Evolutionary conservation across 2,329 filamentous ascomycete species (phyloP).

Genomic region (Pseudogymnoascus sp.): DNA sequence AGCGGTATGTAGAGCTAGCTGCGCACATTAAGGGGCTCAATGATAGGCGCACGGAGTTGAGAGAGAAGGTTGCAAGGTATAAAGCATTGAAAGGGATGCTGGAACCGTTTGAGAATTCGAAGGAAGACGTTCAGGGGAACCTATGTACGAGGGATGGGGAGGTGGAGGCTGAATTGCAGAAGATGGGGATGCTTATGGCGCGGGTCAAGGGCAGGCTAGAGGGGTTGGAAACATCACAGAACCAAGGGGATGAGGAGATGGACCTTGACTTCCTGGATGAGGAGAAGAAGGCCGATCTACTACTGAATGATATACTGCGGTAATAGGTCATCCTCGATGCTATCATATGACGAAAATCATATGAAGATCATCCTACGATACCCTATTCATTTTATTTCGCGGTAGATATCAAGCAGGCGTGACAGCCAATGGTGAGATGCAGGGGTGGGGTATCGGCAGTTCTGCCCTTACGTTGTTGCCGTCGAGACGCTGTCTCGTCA

Average conservation of each 20-base stretch:
- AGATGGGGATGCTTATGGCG: conserved; percentile 57
- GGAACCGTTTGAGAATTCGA: conserved; percentile 41
- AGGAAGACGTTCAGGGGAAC: conserved; percentile 53
- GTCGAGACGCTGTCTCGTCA: background rate
- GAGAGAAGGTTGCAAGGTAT: conserved; percentile 40
- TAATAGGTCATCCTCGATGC: background rate
- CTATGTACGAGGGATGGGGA: conserved; percentile 59
- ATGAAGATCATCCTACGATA: background rate
- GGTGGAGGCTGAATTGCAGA: conserved; percentile 59
- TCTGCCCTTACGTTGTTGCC: background rate
- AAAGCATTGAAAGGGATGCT: conserved; percentile 45
- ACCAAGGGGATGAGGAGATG: conserved; percentile 17
- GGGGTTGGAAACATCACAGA: conserved; percentile 18
- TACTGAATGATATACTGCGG: background rate
- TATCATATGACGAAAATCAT: background rate
- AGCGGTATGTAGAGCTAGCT: conserved; percentile 46
- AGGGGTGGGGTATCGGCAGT: background rate
- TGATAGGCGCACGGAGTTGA: conserved; percentile 34
- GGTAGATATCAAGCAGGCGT: background rate
- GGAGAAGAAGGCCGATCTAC: conserved; percentile 2
- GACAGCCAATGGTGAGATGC: background rate
- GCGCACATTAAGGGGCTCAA: conserved; percentile 45
- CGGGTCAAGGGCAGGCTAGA: conserved; percentile 50
- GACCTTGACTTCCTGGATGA: conserved; percentile 18
- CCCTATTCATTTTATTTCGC: background rate